Base-by-base conservation (phyloP, 2,329 filamentous ascomycete species). In the Dothistroma pini region DNA sequence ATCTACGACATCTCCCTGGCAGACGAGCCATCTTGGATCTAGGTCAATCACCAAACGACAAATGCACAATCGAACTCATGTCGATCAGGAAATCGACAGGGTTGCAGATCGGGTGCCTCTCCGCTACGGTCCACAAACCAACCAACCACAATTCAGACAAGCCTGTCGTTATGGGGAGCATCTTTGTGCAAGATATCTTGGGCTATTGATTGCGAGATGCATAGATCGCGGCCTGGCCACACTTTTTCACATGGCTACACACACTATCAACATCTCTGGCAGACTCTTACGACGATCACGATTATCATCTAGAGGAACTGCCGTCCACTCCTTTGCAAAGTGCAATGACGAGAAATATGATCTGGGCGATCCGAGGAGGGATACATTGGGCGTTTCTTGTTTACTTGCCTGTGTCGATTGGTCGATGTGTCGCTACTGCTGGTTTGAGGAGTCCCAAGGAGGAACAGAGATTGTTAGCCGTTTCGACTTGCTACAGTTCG, bases 1-100 rank as follows among this genome's bases (percentile, higher is more conserved):
- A 83, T 89, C 69, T 76, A 81, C 54, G 82, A 79, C 19, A 63
- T 58, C 61, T 64, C 70, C 47, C 68, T 68, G 52, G 66, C 66
- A 25, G 70, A 74, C 29, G 69, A 68, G 54, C 58, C 63, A 44
- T 60, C 61, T 61, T 69, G 66, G 65, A 67, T 71, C 61, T 72
- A 66, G 61, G 62, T 21, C 38, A 22, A 35, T 19, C 47, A 49
- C 38, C 14, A 19, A 29, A 56, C 53, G 55, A 50, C 16, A 22
- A 54, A 53, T 49, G 57, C 41, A 61, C 70, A 71, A 71, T 71
- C 70, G 69, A 69, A 68, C 68, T 50, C 51, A 47, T 31, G 61
- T 67, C 62, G 61, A 64, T 65, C 66, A 49, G 65, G 63, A 61
- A 61, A 68, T 66, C 63, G 65, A 66, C 59, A 54, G 56, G 60